Base-by-base conservation (phyloP, 106 monocot genomes). In the Iris macrosiphon region DNA sequence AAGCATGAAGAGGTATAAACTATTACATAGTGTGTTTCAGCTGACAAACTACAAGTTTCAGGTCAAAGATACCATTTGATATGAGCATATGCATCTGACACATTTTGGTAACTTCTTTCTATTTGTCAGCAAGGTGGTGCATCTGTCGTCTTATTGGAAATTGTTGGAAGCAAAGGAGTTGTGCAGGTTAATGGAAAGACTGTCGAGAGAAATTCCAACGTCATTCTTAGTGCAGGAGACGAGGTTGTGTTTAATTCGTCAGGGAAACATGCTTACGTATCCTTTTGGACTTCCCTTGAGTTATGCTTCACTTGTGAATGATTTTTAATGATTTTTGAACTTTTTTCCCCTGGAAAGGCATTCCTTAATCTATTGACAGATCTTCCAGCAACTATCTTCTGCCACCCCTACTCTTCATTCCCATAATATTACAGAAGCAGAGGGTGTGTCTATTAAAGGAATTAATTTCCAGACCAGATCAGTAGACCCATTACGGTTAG, bases 221-320 rank as follows among this genome's bases (percentile, higher is more conserved):
- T 87, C 27, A 41, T 60, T 12, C 75, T 98, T 29, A 65, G 40
- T 32, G 83, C 72, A 51, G 98, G 98, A 16, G 98, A 98, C 75
- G 98, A 98, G 60, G 56, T 98, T 35, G 62, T 87, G 53, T 98
- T 98, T 75, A 77, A 66, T 61, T 72, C 86, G 37, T 68, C 77
- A 52, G 83, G 80, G 70, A 86, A 77, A 26, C 82, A 98, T 91
- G 65, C 90, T 73, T 98, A 98, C 65, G 98, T 91, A 98, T 91
- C 86, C 89, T 90, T 83, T 61, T 42, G 14, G 17, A 40, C 1
- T 33, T 31, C 10, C 16, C 13, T 30, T 65, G 42, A 29, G 37
- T 23, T 46, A 33, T 45, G n/a, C 10, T 46, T 47, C 17, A 46
- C 12, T 32, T 28, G 41, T 31, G 11, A 5, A 33, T 46, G 7